Evolutionary conservation across 129 eudicot species (phyloP).

Genomic region (Dittrichia graveolens): DNA sequence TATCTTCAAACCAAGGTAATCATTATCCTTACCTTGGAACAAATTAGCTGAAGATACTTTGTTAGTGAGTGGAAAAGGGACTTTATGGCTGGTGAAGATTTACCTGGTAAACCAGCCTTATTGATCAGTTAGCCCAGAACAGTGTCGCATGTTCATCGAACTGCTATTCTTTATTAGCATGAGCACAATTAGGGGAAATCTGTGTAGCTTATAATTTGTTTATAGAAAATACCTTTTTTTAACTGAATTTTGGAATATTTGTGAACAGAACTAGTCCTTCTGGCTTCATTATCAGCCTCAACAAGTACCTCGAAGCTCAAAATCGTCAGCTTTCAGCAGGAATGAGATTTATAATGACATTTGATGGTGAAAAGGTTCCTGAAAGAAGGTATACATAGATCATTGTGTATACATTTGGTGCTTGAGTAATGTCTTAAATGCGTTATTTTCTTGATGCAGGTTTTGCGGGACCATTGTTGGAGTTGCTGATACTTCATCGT

Average conservation of each 20-base stretch:
- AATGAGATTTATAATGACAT: conserved; percentile 78
- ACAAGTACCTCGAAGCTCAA: conserved; percentile 80
- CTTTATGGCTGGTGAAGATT: too few species aligned
- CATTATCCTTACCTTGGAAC: too few species aligned
- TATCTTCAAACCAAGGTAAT: too few species aligned
- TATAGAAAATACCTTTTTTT: not conserved
- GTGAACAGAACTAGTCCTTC: conserved; percentile 75
- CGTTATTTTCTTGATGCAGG: conserved; percentile 39
- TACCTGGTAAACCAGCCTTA: too few species aligned
- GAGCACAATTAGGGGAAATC: too few species aligned
- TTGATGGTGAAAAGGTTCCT: conserved; percentile 84
- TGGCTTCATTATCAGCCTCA: conserved; percentile 68
- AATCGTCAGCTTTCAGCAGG: conserved; percentile 70
- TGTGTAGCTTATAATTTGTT: not conserved
- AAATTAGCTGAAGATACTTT: too few species aligned
- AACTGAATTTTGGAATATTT: conserved; percentile 20
- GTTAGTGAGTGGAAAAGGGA: too few species aligned
- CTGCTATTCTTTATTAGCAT: too few species aligned
- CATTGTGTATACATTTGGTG: not conserved
- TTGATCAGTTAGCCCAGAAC: too few species aligned
- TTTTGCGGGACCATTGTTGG: conserved; percentile 85
- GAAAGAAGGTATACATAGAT: conserved; percentile 65
- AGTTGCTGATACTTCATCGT: conserved; percentile 49
- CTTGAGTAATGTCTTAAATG: too few species aligned
- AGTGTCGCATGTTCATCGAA: too few species aligned